phyloP scores from a whole-genome alignment of 2,329 filamentous ascomycete genomes.

The Zasmidium citrigriseum region DNA sequence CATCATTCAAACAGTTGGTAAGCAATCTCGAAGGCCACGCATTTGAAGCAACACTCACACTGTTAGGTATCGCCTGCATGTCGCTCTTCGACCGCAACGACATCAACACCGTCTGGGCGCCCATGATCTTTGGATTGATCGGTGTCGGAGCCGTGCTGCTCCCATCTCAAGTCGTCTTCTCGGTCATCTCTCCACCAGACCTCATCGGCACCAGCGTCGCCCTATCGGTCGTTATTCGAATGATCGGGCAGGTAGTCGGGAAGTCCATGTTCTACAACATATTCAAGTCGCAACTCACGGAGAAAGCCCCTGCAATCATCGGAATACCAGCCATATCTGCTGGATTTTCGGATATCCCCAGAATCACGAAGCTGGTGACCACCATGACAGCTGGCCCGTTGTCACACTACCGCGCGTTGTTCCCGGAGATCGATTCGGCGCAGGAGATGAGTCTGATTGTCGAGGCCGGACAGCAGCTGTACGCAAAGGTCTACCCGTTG shows the following conservation, averaged over 20 bases:
- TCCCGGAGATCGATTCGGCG: constrained; percentile 17
- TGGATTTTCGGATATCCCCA: constrained; percentile 7
- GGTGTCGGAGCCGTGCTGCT: constrained; percentile 69
- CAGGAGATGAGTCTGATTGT: constrained; percentile 10
- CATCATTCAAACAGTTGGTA: constrained; percentile 63
- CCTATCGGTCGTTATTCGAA: constrained; percentile 65
- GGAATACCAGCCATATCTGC: constrained; percentile 23
- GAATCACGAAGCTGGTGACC: constrained; percentile 13
- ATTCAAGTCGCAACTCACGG: constrained; percentile 46
- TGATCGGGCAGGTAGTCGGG: constrained; percentile 64
- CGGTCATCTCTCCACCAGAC: constrained; percentile 68
- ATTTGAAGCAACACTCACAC: neutral
- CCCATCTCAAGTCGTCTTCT: constrained; percentile 65
- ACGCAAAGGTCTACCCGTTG: constrained; percentile 22
- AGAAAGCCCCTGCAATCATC: constrained; percentile 53
- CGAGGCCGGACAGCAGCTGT: constrained; percentile 21
- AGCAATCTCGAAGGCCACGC: neutral
- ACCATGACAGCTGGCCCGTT: constrained; percentile 20
- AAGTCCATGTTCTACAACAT: constrained; percentile 51
- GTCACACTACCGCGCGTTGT: constrained; percentile 16
- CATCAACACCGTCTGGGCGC: constrained; percentile 36
- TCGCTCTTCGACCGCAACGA: constrained; percentile 25
- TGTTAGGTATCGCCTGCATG: constrained; percentile 25
- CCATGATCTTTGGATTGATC: constrained; percentile 60
- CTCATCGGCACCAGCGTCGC: constrained; percentile 68